Evolutionary conservation across 2,329 filamentous ascomycete species (phyloP), one percentile per base, ranked within the genome.

Genomic region (Pseudocercospora crystallina): DNA sequence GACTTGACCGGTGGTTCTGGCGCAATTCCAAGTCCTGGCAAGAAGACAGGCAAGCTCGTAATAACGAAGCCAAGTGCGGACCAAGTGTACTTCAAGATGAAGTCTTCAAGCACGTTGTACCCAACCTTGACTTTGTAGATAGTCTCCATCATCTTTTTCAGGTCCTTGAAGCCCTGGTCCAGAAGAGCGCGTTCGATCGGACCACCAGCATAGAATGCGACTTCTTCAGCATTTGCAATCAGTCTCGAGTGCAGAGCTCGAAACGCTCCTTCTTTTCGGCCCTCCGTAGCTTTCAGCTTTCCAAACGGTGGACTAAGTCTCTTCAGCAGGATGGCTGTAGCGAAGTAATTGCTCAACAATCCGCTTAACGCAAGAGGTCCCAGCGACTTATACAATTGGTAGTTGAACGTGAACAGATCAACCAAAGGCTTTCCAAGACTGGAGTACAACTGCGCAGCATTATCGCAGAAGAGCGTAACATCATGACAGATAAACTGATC

Each of bases 401-500:
- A 99, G 72, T 95, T 99, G 78, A 99, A 99, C 40, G 97, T 94
- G 60, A 91, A 89, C 2, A 99, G 79, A 68, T 99, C 94, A n/a
- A 99, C 89, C 59, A 96, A 84, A 0, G 94, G 94, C 70, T 99
- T 99, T n/a, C 94, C 94, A 2, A 99, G 78, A 0, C 91, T 96
- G 1, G 94, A 97, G 73, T 97, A 99, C 5, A 99, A 75, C 15
- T 90, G 89, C 12, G 94, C 91, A 1, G 94, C 92, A 3, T 91
- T 86, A 9, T 89, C 88, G 68, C 95, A 99, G 75, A 99, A 99
- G 1, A 96, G 78, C 0, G 94, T 97, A 30, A 99, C 78, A 69
- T 99, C 94, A 68, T 97, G 92, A 0, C 94, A 97, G 65, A 99
- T 97, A 71, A 91, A 97, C 65, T 99, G 94, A 65, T 99, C 94